phyloP scores from a whole-genome alignment of 129 eudicot species.

The Tagetes erecta region DNA sequence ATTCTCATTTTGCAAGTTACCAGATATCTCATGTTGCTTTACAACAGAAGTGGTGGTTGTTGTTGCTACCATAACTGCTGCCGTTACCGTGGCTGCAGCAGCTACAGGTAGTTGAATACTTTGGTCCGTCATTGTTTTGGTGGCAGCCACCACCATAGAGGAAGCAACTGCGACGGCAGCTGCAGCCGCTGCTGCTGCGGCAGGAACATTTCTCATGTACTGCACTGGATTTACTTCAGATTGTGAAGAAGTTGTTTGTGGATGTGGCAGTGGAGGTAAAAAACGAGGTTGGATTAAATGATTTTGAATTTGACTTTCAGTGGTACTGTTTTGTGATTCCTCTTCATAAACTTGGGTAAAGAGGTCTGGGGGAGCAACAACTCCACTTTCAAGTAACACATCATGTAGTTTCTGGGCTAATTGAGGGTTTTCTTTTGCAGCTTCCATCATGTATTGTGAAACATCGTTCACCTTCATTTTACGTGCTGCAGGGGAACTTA shows the following conservation, averaged over 20 bases:
- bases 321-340: constrained; percentile 25
- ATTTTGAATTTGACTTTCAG: constrained; percentile 28
- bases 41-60: constrained; percentile 65
- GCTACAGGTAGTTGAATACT: constrained; percentile 69
- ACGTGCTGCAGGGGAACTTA: constrained; percentile 80
- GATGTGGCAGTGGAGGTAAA: constrained; percentile 67
- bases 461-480: constrained; percentile 87
- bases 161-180: constrained; percentile 94
- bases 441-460: constrained; percentile 91
- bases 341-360: constrained; percentile 68
- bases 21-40: constrained; percentile 43
- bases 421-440: constrained; percentile 94
- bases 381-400: constrained; percentile 93
- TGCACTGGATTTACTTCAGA: constrained; percentile 40
- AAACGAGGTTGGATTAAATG: constrained; percentile 39
- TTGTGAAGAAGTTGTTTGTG: constrained; percentile 34
- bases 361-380: constrained; percentile 84
- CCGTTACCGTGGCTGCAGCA: constrained; percentile 84
- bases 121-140: constrained; percentile 41
- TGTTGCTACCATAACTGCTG: constrained; percentile 77
- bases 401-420: constrained; percentile 94
- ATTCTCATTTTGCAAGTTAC: constrained; percentile 17
- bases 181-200: constrained; percentile 86
- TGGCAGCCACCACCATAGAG: constrained; percentile 73
- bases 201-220: constrained; percentile 58